Base-by-base conservation (phyloP, 208 protist species). In the Lotmaria passim region DNA sequence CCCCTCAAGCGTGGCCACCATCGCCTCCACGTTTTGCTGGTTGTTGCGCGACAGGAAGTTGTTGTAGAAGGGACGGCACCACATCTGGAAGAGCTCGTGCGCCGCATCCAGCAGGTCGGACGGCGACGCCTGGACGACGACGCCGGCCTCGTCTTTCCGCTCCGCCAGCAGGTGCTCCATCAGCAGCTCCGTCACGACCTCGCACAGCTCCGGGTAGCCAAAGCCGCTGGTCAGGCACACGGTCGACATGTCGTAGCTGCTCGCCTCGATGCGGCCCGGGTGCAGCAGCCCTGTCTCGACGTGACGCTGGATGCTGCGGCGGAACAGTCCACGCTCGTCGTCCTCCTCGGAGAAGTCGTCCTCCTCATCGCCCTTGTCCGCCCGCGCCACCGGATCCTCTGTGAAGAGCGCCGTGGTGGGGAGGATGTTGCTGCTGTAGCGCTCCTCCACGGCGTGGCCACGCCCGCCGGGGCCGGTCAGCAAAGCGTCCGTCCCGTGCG, bases 131-230 rank as follows among this genome's bases (percentile, higher is more conserved):
- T 24, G 23, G 14, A 61, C 21, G n/a, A 77, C 63, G 7, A 43
- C 15, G 7, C 23, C 41, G 24, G 31, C 28, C 34, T 78, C 68
- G 33, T 62, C 57, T 8, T 53, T 63, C 30, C 80, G 68, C 28
- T 74, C 63, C 30, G 67, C 61, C 12, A 90, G 56, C 3, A 84
- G 41, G 71, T 93, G 76, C 57, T 78, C 63, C 36, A 95, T 62
- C n/a, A 95, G 75, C 51, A 80, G 55, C 78, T 93, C 79, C 30
- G 85, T 95, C 47, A 95, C 90, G 33, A 90, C 53, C 69, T 83
- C 74, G 77, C 86, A 87, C 47, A 96, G 60, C 51, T 90, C 82
- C 41, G 76, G 61, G 68, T 92, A 84, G 30, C 73, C 73, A 55
- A 82, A 81, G 43, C 60, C 62, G 62, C 62, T 60, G 28, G 78